A percentile compares a stretch with the other conserved stretches of the same genome.
phyloP scores from a whole-genome alignment of 2,329 filamentous ascomycete genomes.

The Sphaerulina musiva region DNA sequence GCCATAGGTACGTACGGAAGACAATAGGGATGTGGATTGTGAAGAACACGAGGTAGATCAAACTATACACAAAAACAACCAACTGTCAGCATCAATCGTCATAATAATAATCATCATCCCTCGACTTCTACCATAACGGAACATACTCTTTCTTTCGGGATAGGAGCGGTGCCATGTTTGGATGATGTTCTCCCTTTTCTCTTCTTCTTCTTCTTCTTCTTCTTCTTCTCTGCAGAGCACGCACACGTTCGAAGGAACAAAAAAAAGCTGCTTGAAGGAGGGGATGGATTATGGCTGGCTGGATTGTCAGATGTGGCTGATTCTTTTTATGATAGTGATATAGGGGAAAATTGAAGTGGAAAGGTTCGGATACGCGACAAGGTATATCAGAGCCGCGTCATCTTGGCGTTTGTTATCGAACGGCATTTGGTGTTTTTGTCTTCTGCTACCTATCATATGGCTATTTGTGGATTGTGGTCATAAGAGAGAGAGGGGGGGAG shows the following conservation, averaged over 20 bases:
- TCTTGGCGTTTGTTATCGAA: neutral
- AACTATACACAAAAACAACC: neutral
- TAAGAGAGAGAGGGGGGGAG: too few species aligned
- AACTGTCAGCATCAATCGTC: too few species aligned
- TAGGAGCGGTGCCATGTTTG: slow-evolving; percentile 22
- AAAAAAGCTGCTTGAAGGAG: neutral
- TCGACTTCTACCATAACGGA: too few species aligned
- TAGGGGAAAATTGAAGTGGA: neutral
- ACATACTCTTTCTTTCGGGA: slow-evolving; percentile 37
- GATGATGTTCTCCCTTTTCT: neutral
- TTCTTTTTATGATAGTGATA: neutral
- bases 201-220: neutral
- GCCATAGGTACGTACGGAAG: slow-evolving; percentile 43
- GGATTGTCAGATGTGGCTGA: too few species aligned
- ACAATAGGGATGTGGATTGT: slow-evolving; percentile 55
- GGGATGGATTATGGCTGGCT: neutral
- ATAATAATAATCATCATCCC: too few species aligned
- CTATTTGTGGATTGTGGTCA: neutral
- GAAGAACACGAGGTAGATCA: slow-evolving; percentile 55
- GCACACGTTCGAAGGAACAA: neutral
- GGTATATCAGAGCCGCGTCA: neutral
- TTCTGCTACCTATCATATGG: neutral
- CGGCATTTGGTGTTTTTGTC: neutral
- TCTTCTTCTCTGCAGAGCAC: neutral
- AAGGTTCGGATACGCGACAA: neutral